Conservation (phyloP, 192 early-diverging fungal genomes). For the Coemansia sp. region DNA sequence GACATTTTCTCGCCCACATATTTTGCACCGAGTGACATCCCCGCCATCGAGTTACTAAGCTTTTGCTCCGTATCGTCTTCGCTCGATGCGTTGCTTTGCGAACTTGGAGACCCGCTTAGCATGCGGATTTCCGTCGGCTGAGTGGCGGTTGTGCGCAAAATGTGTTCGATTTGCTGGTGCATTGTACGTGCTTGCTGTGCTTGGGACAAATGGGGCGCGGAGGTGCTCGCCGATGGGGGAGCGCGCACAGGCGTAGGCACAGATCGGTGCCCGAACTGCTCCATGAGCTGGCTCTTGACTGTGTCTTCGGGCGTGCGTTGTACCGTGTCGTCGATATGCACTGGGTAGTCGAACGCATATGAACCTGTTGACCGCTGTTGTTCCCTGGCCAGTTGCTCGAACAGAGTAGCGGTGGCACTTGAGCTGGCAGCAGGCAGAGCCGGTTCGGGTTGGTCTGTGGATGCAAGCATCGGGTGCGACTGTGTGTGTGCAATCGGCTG, state of each 20-base stretch:
- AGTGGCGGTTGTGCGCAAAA: not conserved
- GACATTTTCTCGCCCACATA: constrained; percentile 11
- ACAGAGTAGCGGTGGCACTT: not conserved
- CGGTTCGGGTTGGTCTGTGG: not conserved
- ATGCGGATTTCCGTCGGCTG: not conserved
- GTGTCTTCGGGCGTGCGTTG: not conserved
- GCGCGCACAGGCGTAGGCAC: not conserved
- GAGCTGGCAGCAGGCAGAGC: not conserved
- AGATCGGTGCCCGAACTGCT: constrained; percentile 22
- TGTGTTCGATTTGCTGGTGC: constrained; percentile 6
- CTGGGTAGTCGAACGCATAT: constrained; percentile 5
- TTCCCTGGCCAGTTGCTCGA: not conserved
- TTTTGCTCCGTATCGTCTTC: constrained; percentile 33
- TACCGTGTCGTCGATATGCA: not conserved
- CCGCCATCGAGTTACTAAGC: constrained; percentile 32
- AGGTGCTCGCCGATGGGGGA: not conserved
- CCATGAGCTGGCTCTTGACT: constrained; percentile 15
- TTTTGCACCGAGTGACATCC: constrained; percentile 23
- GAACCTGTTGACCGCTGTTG: not conserved
- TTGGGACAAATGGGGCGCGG: not conserved
- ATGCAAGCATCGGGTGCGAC: not conserved
- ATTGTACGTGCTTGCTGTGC: constrained; percentile 1
- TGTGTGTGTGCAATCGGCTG: not conserved
- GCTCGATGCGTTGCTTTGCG: constrained; percentile 33
- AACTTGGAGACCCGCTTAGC: constrained; percentile 20